phyloP scores from a whole-genome alignment of 305 asterid genomes.

The Rubia tinctorum region DNA sequence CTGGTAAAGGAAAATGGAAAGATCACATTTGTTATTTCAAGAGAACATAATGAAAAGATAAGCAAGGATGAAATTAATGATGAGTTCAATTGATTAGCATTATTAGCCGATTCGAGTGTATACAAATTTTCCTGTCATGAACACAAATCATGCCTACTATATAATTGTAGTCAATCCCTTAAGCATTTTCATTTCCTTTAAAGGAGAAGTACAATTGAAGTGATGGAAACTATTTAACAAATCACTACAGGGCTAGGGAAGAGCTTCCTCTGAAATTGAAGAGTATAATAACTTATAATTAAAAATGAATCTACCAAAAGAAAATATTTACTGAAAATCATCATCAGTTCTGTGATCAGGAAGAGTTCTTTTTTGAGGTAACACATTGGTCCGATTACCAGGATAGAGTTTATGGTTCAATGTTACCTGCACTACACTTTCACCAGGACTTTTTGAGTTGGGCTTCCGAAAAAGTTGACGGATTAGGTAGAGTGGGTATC shows the following conservation, averaged over 20 bases:
- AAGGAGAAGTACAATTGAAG: neutral
- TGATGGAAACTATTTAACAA: neutral
- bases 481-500: slow-evolving; percentile 23
- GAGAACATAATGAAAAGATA: neutral
- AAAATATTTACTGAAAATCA: slow-evolving; percentile 53
- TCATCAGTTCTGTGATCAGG: slow-evolving; percentile 43
- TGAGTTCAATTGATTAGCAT: neutral
- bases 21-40: neutral
- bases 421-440: slow-evolving; percentile 36
- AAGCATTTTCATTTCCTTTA: neutral
- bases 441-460: slow-evolving; percentile 43
- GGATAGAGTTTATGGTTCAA: slow-evolving; percentile 30
- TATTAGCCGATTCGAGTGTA: neutral
- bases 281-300: slow-evolving; percentile 7
- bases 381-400: slow-evolving; percentile 23
- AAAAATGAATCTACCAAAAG: slow-evolving; percentile 8
- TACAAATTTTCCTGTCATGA: neutral
- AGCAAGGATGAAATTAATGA: neutral
- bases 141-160: neutral
- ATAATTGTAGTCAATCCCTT: neutral
- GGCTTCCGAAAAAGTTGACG: slow-evolving; percentile 46
- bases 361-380: slow-evolving; percentile 43
- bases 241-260: neutral
- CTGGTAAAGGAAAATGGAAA: neutral
- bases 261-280: slow-evolving; percentile 2